Evolutionary conservation across 305 asterid genomes (phyloP).

Genomic region (Vinca major): DNA sequence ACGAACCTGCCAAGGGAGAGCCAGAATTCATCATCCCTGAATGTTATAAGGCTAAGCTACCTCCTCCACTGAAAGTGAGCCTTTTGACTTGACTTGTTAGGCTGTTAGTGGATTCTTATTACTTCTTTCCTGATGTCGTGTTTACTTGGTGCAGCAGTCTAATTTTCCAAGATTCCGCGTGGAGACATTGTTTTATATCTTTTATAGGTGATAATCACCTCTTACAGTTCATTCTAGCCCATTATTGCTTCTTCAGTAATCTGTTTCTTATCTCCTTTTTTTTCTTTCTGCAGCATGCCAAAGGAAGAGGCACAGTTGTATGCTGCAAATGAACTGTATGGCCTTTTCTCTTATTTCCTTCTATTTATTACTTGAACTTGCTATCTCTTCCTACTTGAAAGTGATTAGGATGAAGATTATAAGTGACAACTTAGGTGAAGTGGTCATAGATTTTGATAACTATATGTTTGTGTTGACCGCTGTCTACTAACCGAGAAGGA

Average conservation of each 20-base stretch:
- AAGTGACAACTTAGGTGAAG: too few species aligned
- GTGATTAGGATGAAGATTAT: neutral
- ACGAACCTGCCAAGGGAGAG: conserved; percentile 80
- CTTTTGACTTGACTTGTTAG: conserved; percentile 7
- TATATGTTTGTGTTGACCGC: too few species aligned
- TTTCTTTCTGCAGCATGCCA: conserved; percentile 71
- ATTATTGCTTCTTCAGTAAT: conserved; percentile 8
- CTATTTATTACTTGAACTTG: conserved; percentile 8
- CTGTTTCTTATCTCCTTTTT: conserved; percentile 15
- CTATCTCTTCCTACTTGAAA: neutral
- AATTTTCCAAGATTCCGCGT: conserved; percentile 51
- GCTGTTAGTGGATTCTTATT: neutral
- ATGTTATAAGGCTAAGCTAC: conserved; percentile 71
- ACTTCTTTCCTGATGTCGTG: neutral
- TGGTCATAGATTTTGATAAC: too few species aligned
- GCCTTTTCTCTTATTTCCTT: conserved; percentile 11
- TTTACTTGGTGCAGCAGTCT: conserved; percentile 43
- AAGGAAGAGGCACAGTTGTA: conserved; percentile 82
- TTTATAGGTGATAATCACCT: conserved; percentile 51
- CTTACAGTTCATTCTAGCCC: neutral
- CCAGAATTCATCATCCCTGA: conserved; percentile 72
- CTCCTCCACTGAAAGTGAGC: conserved; percentile 72
- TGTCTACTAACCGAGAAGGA: too few species aligned
- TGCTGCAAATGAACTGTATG: conserved; percentile 93
- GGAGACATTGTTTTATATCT: conserved; percentile 70